These are phyloP conservation scores for Epichloe typhina DNA, from an alignment of 2,329 filamentous ascomycete genomes.

Conservation along the genomic window DNA sequence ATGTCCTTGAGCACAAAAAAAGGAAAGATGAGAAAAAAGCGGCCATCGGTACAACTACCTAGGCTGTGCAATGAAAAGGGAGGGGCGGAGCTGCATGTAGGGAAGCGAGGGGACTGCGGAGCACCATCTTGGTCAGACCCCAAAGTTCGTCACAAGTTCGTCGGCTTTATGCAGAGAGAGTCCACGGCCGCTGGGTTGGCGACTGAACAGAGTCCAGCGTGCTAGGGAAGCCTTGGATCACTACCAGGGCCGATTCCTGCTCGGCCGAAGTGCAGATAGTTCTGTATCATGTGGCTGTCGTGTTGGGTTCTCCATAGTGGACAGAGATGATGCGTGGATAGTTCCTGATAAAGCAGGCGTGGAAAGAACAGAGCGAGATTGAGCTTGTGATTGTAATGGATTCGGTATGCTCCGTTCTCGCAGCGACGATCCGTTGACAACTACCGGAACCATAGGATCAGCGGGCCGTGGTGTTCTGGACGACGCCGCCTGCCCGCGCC, in stretches of 20 bases:
- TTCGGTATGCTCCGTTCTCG: conserved; percentile 1
- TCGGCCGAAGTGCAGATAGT: background rate
- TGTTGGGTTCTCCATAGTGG: background rate
- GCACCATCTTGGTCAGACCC: too few relatives aligned
- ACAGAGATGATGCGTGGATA: background rate
- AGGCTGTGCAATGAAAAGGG: too few relatives aligned
- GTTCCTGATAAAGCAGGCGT: background rate
- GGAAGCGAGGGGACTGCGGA: too few relatives aligned
- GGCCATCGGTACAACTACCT: too few relatives aligned
- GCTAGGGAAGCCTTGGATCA: background rate
- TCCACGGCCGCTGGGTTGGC: too few relatives aligned
- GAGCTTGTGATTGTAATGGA: background rate
- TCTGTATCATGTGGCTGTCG: conserved; percentile 1
- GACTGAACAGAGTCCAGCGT: too few relatives aligned
- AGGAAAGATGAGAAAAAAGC: background rate
- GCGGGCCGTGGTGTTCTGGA: background rate
- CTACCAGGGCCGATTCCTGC: conserved; percentile 6
- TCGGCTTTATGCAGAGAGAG: too few relatives aligned
- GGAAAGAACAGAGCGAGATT: background rate
- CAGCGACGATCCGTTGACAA: conserved; percentile 2
- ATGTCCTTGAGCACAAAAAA: background rate
- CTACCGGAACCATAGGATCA: background rate
- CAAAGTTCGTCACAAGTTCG: too few relatives aligned
- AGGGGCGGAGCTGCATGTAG: too few relatives aligned
- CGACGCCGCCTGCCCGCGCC: background rate